Evolutionary conservation across 371 early-diverging fungal genomes (phyloP).

Genomic region (Mucor irregularis): DNA sequence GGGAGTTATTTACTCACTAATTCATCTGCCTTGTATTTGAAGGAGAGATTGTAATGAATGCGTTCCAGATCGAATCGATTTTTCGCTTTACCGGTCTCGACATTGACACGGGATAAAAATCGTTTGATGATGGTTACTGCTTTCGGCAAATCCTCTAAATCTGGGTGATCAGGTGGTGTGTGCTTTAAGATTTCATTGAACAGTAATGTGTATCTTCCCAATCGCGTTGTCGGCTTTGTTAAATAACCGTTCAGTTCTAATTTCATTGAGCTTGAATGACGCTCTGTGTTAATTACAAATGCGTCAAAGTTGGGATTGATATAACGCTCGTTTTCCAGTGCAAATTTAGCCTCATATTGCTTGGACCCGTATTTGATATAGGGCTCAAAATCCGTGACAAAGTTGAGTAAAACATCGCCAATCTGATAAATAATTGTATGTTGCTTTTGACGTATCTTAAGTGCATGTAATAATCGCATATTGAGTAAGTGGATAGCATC

Average conservation of each 20-base stretch:
- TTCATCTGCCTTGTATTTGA: conserved; percentile 43
- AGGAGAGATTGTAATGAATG: conserved; percentile 44
- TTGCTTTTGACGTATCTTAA: conserved; percentile 76
- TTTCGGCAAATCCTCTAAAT: conserved; percentile 71
- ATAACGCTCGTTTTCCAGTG: conserved; percentile 35
- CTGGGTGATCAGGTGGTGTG: conserved; percentile 79
- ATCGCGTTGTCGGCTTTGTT: conserved; percentile 80
- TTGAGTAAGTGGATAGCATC: conserved; percentile 71
- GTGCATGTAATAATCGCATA: conserved; percentile 61
- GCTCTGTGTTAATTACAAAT: conserved; percentile 50
- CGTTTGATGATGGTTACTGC: conserved; percentile 72
- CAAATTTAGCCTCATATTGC: conserved; percentile 75
- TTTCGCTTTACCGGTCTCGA: conserved; percentile 37
- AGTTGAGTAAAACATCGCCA: conserved; percentile 81
- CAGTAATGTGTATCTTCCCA: conserved; percentile 89
- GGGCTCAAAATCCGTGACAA: conserved; percentile 71
- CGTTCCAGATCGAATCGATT: conserved; percentile 45
- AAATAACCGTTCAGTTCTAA: conserved; percentile 83
- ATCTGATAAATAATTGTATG: conserved; percentile 72
- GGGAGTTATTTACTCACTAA: conserved; percentile 21
- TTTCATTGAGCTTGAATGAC: conserved; percentile 60
- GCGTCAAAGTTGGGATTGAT: conserved; percentile 36
- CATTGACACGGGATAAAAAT: conserved; percentile 62
- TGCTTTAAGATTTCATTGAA: conserved; percentile 86
- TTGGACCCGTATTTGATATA: conserved; percentile 88